A percentile compares a stretch with the other conserved stretches of the same genome.
Conservation (phyloP, 1,139 yeast species). For the Kodamaea suecica region DNA sequence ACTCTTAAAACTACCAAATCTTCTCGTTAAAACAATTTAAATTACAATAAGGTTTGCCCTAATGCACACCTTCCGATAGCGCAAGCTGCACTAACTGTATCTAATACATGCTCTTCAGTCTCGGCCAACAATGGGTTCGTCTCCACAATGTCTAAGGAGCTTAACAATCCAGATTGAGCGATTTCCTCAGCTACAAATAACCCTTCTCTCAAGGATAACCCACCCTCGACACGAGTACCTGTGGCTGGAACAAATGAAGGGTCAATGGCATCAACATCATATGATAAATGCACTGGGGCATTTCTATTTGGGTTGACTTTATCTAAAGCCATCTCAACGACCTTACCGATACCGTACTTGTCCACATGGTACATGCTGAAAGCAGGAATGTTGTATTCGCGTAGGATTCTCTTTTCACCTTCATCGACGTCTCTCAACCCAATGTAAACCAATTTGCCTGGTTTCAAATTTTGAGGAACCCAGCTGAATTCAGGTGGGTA, state of each 20-base stretch:
- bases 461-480: conserved; percentile 71
- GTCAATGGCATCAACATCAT: conserved; percentile 96
- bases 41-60: conserved; percentile 82
- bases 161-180: conserved; percentile 82
- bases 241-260: conserved; percentile 95
- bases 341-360: conserved; percentile 87
- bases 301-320: conserved; percentile 71
- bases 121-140: conserved; percentile 90
- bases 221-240: conserved; percentile 97
- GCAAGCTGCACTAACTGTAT: conserved; percentile 87
- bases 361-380: conserved; percentile 96
- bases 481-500: conserved; percentile 73
- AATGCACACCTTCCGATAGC: conserved; percentile 91
- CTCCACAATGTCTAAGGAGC: conserved; percentile 89
- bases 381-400: conserved; percentile 73
- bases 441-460: conserved; percentile 80
- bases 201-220: conserved; percentile 91
- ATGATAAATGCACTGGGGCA: conserved; percentile 81
- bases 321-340: conserved; percentile 87
- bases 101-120: conserved; percentile 69
- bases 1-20: no score
- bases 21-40: no score
- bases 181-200: conserved; percentile 87
- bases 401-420: conserved; percentile 75
- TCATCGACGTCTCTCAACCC: conserved; percentile 92